Base-by-base conservation (phyloP, 257 asterid genomes). In the Anisodus tanguticus region DNA sequence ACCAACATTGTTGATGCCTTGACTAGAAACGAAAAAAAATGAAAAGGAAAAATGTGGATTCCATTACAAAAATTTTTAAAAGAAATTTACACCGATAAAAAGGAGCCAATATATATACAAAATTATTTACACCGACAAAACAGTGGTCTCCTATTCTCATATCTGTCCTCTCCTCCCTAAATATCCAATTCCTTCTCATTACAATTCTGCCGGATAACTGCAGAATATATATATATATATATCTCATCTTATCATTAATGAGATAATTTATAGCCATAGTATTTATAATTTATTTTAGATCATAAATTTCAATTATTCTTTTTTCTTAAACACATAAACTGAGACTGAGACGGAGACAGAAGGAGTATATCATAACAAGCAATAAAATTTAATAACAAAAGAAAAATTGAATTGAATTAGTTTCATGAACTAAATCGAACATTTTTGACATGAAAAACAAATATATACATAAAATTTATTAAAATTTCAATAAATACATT, bases 41-140 rank as follows among this genome's bases (percentile, higher is more conserved):
- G 5, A 2, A 2, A 9, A 31, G 35, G 4, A 63, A 22, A 63
- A 26, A 66, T 31, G 13, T 66, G n/a, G n/a, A 31, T 9, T 1
- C 43, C 17, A 31, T 26, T 64, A 22, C 26, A 22, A 22, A 22
- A 22, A 22, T 0, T 0, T 22, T 22, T 22, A 22, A 22, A 22
- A 22, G 26, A 22, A 22, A 22, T 22, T 22, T 22, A 22, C 26
- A 22, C 26, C 26, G 26, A 22, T 0, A 22, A 12, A 0, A 35
- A 4, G 2, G 2, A 41, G 45, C 45, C 45, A 31, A 31, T 2
- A 66, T 35, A 12, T 31, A 35, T 2, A 5, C 45, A 26, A 63
- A 64, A 64, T 5, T 64, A 64, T 26, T 64, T 66, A 8, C 72
- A 66, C 47, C 72, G 47, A 66, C 74, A 67, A 35, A 67, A 35